Conservation (phyloP, 1,284 basidiomycete genomes). For the Leucoagaricus sp. region DNA sequence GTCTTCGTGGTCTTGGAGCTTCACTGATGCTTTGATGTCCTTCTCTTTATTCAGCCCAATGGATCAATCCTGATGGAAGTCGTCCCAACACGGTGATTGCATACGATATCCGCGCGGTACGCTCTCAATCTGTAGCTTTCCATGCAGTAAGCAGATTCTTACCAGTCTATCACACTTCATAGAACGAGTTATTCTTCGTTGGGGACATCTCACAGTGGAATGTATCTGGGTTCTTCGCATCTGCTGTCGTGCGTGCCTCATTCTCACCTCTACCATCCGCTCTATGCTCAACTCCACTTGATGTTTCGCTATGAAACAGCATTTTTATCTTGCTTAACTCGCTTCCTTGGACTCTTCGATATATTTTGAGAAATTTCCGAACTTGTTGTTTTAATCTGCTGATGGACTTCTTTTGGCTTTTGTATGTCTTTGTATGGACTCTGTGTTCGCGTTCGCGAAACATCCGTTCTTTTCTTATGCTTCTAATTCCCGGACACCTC, state of each 20-base stretch:
- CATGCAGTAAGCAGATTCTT: not conserved
- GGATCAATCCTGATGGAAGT: slow-evolving; percentile 39
- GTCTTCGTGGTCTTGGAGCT: not conserved
- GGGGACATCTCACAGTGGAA: slow-evolving; percentile 40
- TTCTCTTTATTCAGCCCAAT: slow-evolving; percentile 32
- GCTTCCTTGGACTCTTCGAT: not conserved
- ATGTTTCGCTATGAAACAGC: slow-evolving; percentile 7
- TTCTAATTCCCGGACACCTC: not conserved
- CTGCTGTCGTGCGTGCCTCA: slow-evolving; percentile 32
- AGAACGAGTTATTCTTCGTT: slow-evolving; percentile 40
- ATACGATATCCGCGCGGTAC: slow-evolving; percentile 33
- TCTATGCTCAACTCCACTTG: not conserved
- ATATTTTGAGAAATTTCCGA: no score
- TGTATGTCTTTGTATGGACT: not conserved
- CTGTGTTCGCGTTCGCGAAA: not conserved
- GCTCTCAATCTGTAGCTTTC: not conserved
- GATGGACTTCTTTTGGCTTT: not conserved
- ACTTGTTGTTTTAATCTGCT: not conserved
- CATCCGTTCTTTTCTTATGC: not conserved
- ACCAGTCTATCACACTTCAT: not conserved
- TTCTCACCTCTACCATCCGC: not conserved
- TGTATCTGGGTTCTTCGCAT: slow-evolving; percentile 27
- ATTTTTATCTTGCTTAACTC: slow-evolving; percentile 10
- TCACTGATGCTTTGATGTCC: not conserved
- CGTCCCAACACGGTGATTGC: slow-evolving; percentile 34